Evolutionary conservation across 345 rosid genomes (phyloP), one percentile per base, ranked within the genome.

Genomic region (Turnera subulata): DNA sequence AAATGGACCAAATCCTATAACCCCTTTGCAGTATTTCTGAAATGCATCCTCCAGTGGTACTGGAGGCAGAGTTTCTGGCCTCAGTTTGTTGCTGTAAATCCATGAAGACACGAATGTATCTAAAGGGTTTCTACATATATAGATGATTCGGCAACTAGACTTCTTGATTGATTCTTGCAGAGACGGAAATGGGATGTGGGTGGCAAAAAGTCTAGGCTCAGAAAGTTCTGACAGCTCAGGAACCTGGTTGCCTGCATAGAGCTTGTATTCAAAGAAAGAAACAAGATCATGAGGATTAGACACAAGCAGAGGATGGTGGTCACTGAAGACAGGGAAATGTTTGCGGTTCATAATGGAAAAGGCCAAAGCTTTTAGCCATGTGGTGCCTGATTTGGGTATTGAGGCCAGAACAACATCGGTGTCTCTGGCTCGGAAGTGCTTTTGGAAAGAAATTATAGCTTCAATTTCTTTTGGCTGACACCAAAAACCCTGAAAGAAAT

Each of bases 401-500:
- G 76, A 57, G 33, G 71, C 51, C 18, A 78, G 24, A 33, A 75
- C 5, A 18, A 72, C 62, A 58, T 78, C 80, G 10, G 46, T 45
- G 23, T 63, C 63, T 15, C 11, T 58, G 3, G 75, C 71, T 22
- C 40, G 55, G 62, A 75, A 78, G 33, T 78, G 71, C 0, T 33
- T 64, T 2, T 75, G 78, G 38, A 75, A 75, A 24, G 71, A 69
- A 7, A 61, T 6, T 4, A 78, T 73, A 37, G 93, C 73, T 67
- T 82, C 80, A 48, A 90, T 83, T 66, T 82, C 77, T 13, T 64
- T 66, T 19, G 83, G 46, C 37, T 79, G 91, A 75, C 85, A 85
- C 97, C 96, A 91, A 60, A 79, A 83, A 0, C 82, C 86, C 68
- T 85, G 87, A 60, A 75, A 83, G 17, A 64, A 32, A 46, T 83